Percentiles rank a stretch among this genome's conserved stretches.
Conservation (phyloP, 73 alveolate genomes). For the Tetrahymena thermophila region DNA sequence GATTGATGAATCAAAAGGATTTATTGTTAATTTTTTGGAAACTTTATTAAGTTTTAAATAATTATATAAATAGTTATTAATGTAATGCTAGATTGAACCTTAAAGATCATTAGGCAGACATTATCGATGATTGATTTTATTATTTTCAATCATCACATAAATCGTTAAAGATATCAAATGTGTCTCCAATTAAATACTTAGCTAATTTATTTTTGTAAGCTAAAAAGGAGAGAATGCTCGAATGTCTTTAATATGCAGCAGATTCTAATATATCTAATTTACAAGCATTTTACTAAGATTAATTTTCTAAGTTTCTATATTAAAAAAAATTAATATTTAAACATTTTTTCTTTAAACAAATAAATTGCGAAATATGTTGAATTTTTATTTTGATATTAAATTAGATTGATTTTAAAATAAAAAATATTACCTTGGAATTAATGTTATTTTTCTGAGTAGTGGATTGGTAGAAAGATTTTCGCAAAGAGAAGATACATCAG, state of each 20-base stretch:
- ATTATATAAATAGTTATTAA: too few relatives aligned
- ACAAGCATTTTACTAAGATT: background rate
- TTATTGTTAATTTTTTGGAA: background rate
- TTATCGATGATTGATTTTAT: background rate
- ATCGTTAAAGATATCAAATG: background rate
- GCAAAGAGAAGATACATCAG: background rate
- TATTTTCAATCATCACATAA: background rate
- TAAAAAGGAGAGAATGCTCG: background rate
- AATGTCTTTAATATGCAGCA: background rate
- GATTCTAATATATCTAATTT: background rate
- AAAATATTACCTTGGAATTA: background rate
- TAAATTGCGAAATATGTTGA: background rate
- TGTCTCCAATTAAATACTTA: background rate
- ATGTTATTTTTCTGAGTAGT: background rate
- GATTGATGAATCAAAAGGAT: background rate
- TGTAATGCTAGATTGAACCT: too few relatives aligned
- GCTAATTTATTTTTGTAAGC: background rate
- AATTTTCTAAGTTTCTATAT: background rate
- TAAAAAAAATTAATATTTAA: background rate
- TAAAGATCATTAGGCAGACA: background rate
- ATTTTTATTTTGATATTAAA: background rate
- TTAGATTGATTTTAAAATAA: background rate
- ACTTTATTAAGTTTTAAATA: too few relatives aligned
- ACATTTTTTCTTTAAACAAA: background rate
- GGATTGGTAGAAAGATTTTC: background rate